Conservation (phyloP, 1,284 basidiomycete species). For the Apiotrichum gracile region DNA sequence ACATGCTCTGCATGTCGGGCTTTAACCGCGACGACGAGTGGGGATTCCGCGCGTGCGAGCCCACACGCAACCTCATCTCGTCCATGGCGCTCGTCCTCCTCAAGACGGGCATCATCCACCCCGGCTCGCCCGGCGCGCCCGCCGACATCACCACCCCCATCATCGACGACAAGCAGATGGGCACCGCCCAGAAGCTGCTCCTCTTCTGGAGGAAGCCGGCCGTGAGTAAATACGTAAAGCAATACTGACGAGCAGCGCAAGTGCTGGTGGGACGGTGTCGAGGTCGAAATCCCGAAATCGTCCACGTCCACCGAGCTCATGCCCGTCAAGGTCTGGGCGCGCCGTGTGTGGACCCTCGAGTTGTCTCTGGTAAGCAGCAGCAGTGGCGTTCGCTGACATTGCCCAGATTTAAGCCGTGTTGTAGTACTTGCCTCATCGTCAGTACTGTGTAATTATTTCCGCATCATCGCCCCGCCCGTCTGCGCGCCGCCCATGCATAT, state of each 20-base stretch:
- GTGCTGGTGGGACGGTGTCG: conserved; percentile 99
- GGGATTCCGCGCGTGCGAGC: conserved; percentile 95
- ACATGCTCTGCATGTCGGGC: conserved; percentile 99
- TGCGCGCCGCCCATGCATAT: background rate
- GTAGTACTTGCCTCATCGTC: background rate
- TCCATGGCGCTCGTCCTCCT: conserved; percentile 95
- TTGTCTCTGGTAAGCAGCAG: conserved; percentile 71
- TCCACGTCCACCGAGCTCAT: conserved; percentile 50
- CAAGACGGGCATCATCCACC: conserved; percentile 90
- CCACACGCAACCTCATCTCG: conserved; percentile 91
- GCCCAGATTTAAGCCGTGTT: conserved; percentile 1
- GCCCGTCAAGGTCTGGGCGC: conserved; percentile 81
- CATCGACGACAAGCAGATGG: conserved; percentile 86
- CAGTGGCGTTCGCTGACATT: background rate
- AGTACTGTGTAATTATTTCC: conserved; percentile 3
- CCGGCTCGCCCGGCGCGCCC: conserved; percentile 26
- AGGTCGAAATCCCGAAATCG: conserved; percentile 64
- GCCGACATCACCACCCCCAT: conserved; percentile 22
- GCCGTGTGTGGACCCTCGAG: conserved; percentile 96
- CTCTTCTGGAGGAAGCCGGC: conserved; percentile 99
- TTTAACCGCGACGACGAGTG: conserved; percentile 94
- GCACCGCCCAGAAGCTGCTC: conserved; percentile 92
- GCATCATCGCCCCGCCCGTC: background rate
- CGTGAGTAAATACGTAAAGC: conserved; percentile 53
- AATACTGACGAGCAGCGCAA: conserved; percentile 61